Percentiles rank a stretch among this genome's conserved stretches.
These are phyloP conservation scores for Boletus rufocinnamomeus DNA, from an alignment of 768 basidiomycete species.

Conservation along the genomic window DNA sequence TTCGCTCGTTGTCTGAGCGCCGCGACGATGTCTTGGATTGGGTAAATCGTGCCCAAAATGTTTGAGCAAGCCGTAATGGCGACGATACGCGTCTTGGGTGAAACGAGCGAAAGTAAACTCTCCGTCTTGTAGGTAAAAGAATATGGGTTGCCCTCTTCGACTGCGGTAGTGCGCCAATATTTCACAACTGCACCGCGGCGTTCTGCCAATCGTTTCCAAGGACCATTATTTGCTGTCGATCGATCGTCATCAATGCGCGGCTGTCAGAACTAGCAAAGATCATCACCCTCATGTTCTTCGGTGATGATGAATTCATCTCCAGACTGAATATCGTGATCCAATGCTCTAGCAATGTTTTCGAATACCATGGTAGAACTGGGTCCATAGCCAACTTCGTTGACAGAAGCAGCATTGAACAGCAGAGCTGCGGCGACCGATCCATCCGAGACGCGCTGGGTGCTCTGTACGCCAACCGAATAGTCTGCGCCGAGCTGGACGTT, in stretches of 20 bases:
- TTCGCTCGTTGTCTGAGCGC: conserved; percentile 53
- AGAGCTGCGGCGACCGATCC: conserved; percentile 54
- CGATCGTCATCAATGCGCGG: neutral
- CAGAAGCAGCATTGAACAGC: conserved; percentile 64
- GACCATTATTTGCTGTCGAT: conserved; percentile 63
- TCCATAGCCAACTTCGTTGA: conserved; percentile 66
- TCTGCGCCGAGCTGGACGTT: conserved; percentile 77
- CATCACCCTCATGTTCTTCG: conserved; percentile 74
- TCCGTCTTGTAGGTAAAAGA: conserved; percentile 55
- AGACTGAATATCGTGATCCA: conserved; percentile 53
- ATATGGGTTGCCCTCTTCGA: conserved; percentile 62
- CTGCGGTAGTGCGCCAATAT: conserved; percentile 55
- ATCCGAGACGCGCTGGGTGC: conserved; percentile 52
- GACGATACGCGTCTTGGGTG: conserved; percentile 65
- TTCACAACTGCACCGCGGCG: conserved; percentile 56
- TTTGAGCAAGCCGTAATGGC: conserved; percentile 78
- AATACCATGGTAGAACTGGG: conserved; percentile 67
- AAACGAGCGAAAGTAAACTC: conserved; percentile 62
- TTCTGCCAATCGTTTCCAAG: conserved; percentile 74
- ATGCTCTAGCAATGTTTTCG: conserved; percentile 65
- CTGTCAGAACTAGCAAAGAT: neutral
- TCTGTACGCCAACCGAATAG: conserved; percentile 57
- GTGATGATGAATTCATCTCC: conserved; percentile 81
- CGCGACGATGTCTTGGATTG: conserved; percentile 56
- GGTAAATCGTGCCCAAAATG: conserved; percentile 67